Base-by-base conservation (phyloP, 2,329 filamentous ascomycete genomes). In the Fusarium sp. region DNA sequence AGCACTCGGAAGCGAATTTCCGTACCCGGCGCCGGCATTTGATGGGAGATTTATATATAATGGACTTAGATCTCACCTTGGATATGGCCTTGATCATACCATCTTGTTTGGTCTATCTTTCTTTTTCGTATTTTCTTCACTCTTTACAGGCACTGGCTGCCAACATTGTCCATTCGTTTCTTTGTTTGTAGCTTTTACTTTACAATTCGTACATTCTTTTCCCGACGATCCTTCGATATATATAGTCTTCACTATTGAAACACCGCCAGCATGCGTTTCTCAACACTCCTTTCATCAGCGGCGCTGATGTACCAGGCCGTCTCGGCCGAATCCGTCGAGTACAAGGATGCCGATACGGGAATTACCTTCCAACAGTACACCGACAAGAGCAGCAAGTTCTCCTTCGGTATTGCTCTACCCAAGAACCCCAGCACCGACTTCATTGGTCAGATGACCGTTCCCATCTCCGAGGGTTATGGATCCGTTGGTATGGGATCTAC, bases 341-440 rank as follows among this genome's bases (percentile, higher is more conserved):
- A 83, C 73, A 84, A 81, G 16, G 85, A 87, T 55, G 78, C 82
- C 48, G 80, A 82, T 33, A 87, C 87, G 15, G 86, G 86, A 25
- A 89, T 89, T 72, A 81, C 79, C 33, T 89, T 89, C 78, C 84
- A 86, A 73, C 86, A 86, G 52, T 88, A 84, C 77, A 82, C 79
- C 18, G 83, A 86, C 23, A 66, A 71, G 15, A 72, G 77, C 55
- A 86, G 84, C 62, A 84, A 84, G 39, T 83, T 87, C 56, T 85
- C 84, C 37, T 88, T 87, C 55, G 89, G 89, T 75, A 74, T 91
- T 57, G 86, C 86, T 4, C 80, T 91, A 21, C 89, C 89, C 10
- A 72, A 78, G 21, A 80, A 85, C 75, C 86, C 86, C 58, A 83
- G 84, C 10, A 84, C 81, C 48, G 89, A 91, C 76, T 90, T 90